Base-by-base conservation (phyloP, 371 early-diverging fungal species). In the Quaeritorhiza haematococci region DNA sequence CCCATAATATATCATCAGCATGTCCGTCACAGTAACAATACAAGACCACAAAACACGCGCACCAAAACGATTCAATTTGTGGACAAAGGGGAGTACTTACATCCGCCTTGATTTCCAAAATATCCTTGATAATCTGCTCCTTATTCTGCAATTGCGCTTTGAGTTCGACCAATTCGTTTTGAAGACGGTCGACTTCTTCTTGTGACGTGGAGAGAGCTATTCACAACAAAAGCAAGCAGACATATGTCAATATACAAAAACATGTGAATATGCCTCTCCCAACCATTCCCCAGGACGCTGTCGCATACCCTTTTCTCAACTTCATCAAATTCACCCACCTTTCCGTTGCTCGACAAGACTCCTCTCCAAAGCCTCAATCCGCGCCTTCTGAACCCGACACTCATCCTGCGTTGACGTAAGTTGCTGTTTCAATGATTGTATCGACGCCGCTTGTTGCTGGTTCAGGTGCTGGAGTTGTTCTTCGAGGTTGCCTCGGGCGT, bases 381-480 rank as follows among this genome's bases (percentile, higher is more conserved):
- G 24, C 19, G 32, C 50, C 7, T 17, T 17, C 23, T 29, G 29
- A 19, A 8, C 13, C 5, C 23, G 6, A 27, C 53, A 49, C 38
- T 56, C 56, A 24, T 43, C 56, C n/a, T 57, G 30, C 4, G 52
- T 21, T 7, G 21, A 44, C n/a, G 49, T 46, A 3, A 68, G n/a
- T 15, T 68, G 62, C 7, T 50, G 13, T 5, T 56, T 58, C 19
- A 59, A 34, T 17, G 62, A 15, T 23, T 62, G 41, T 8, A 68
- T 27, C 32, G 61, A 33, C 7, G 58, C n/a, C 33, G 28, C 35
- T 49, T 70, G 70, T 48, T 70, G 70, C 23, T 58, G 23, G 34
- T 55, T 51, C 2, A 66, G 34, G 2, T 29, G n/a, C 19, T 68
- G 41, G 0, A 53, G n/a, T 32, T 63, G 44, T 15, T 56, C 56